These are phyloP conservation scores for Penicillium oxalicum DNA, from an alignment of 2,329 filamentous ascomycete species.

Conservation along the genomic window DNA sequence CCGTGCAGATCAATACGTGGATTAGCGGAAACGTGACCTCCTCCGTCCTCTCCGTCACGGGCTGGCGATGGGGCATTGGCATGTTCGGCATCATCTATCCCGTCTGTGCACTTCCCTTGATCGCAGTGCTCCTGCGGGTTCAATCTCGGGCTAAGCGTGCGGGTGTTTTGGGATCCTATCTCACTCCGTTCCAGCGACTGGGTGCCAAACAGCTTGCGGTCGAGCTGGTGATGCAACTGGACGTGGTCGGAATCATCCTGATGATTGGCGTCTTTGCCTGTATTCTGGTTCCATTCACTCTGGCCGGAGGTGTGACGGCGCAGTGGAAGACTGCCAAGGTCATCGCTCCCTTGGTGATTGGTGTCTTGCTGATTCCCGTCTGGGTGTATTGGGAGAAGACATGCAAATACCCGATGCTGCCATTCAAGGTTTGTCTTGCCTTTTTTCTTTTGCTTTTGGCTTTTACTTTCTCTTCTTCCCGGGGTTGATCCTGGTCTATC, in stretches of 20 bases:
- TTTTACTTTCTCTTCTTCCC: no score
- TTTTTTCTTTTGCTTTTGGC: no score
- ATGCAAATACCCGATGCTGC: slow-evolving; percentile 50
- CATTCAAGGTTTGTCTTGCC: slow-evolving; percentile 41
- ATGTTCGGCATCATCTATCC: slow-evolving; percentile 61
- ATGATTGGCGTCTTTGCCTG: slow-evolving; percentile 49
- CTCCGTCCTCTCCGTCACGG: slow-evolving; percentile 46
- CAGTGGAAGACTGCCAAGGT: slow-evolving; percentile 50
- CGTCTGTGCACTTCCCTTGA: slow-evolving; percentile 50
- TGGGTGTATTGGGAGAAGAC: slow-evolving; percentile 53
- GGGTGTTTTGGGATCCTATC: slow-evolving; percentile 45
- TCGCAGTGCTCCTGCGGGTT: slow-evolving; percentile 43
- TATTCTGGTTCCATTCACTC: slow-evolving; percentile 52
- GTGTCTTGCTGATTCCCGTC: slow-evolving; percentile 44
- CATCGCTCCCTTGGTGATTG: slow-evolving; percentile 48
- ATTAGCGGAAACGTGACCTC: slow-evolving; percentile 53
- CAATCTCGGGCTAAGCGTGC: slow-evolving; percentile 48
- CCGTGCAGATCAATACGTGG: slow-evolving; percentile 52
- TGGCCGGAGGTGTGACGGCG: slow-evolving; percentile 46
- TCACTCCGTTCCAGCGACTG: slow-evolving; percentile 40
- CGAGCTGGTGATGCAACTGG: slow-evolving; percentile 54
- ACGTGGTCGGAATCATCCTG: slow-evolving; percentile 49
- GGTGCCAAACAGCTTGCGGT: slow-evolving; percentile 33
- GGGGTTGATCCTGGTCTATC: no score
- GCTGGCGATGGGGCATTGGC: slow-evolving; percentile 59